Evolutionary conservation across 1,284 basidiomycete genomes (phyloP), one percentile per base, ranked within the genome.

Genomic region (Neonothopanus nambi): DNA sequence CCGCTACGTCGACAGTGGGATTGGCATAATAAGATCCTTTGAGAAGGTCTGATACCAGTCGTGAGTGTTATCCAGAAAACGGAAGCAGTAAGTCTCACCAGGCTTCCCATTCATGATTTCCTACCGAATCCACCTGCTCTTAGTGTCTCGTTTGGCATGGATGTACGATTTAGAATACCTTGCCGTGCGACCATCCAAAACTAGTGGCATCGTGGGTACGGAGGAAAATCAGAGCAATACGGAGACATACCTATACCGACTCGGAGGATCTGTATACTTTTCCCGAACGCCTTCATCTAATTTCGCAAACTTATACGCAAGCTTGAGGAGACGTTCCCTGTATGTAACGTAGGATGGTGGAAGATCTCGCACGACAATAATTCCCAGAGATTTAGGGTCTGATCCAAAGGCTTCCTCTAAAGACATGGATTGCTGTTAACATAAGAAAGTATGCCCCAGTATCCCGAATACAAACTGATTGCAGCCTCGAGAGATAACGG

Each of bases 21-120:
- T 97, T 97, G 42, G 91, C 93, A 67, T 98, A 98, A 71, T 85
- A 98, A 0, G 89, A 93, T 2, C 94, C 95, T 68, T 97, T 96
- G 58, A 94, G 75, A 1, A 79, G 77, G 68, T 96, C 94, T 87
- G 58, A 36, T n/a, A 13, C 9, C 3, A 33, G 3, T 33, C 13
- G 30, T 8, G 20, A 13, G 37, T 38, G 13, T 33, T 33, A 13
- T 3, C 30, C 13, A 33, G 33, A n/a, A n/a, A 33, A n/a, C n/a
- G n/a, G 9, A 33, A 9, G 30, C 30, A 33, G 28, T 1, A 13
- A 42, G 37, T 3, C 51, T 2, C 40, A 89, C 91, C 80, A 61
- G 88, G 90, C 63, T 83, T 87, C 24, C 93, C 93, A 63, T 96
- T 96, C 93, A 96, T 96, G 37, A 95, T 84, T 78, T 97, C 94